Conservation (phyloP, 495 filamentous ascomycete species). For the Penicillium malachiteum region DNA sequence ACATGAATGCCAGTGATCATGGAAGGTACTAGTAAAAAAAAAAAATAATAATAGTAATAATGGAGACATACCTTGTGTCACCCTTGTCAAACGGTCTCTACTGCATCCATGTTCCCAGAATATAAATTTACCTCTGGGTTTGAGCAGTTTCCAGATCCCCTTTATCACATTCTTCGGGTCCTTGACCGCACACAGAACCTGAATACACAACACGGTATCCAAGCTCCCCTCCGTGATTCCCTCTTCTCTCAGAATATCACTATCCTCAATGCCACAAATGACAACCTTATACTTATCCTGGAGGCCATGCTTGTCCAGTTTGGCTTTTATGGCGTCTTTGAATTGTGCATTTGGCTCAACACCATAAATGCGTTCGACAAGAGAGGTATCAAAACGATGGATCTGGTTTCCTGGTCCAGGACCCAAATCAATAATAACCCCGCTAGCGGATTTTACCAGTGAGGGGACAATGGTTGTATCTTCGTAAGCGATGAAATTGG, state of each 20-base stretch:
- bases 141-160: constrained; percentile 29
- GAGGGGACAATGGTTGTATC: constrained; percentile 41
- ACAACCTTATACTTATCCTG: constrained; percentile 41
- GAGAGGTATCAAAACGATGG: constrained; percentile 33
- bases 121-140: constrained; percentile 38
- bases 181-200: constrained; percentile 29
- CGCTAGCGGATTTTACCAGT: constrained; percentile 35
- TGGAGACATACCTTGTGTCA: constrained; percentile 27
- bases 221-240: constrained; percentile 40
- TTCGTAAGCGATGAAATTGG: constrained; percentile 37
- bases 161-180: constrained; percentile 24
- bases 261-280: constrained; percentile 37
- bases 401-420: constrained; percentile 49
- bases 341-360: constrained; percentile 44
- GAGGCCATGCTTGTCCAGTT: constrained; percentile 24
- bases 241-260: constrained; percentile 27
- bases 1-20: too few relatives aligned
- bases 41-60: too few relatives aligned
- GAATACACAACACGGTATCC: constrained; percentile 29
- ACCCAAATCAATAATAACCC: constrained; percentile 50
- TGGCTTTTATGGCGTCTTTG: constrained; percentile 18
- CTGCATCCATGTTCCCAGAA: constrained; percentile 46
- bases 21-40: too few relatives aligned
- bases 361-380: constrained; percentile 39
- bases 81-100: constrained; percentile 24